Base-by-base conservation (phyloP, 2,329 filamentous ascomycete species). In the Penicillium sp. region DNA sequence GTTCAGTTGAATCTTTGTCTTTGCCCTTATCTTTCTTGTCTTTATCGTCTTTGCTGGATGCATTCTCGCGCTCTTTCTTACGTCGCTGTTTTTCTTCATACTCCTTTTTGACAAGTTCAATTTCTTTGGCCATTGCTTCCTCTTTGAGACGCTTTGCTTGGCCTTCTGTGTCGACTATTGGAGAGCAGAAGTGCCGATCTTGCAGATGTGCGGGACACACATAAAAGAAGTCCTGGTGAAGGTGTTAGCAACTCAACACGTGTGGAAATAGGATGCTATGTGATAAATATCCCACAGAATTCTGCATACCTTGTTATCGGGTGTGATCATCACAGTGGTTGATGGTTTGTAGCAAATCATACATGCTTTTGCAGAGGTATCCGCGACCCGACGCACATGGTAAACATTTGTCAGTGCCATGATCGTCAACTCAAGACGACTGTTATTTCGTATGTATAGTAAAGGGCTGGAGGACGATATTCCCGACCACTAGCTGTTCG, bases 291-390 rank as follows among this genome's bases (percentile, higher is more conserved):
- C 2, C 2, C 4, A 16, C 9, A 19, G 8, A 5, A 38, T 6
- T 13, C 41, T n/a, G 4, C 46, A 42, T 60, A 93, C 91, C 82
- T 92, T 93, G 64, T 89, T 91, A 63, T 95, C 90, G 0, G 88
- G 82, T 8, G 90, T 95, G 59, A 95, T 88, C 46, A 99, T 77
- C 14, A 97, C 92, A 57, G 86, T 95, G 6, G 85, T 83, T 51
- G 86, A 89, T 8, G 88, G 87, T 72, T 93, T 95, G 76, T 86
- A 95, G 77, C 93, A 97, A 55, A 97, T 83, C 70, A 89, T 87
- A 72, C 93, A 99, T 41, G 88, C 78, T 71, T 88, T 95, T 11
- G 88, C 80, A 1, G 86, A 80, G n/a, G 83, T 80, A 27, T 95
- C 89, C 11, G 90, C 90, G 30, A 97, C 92, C 59, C 84, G 88